Evolutionary conservation across 1,284 basidiomycete species (phyloP).

Genomic region (Cryptococcus sp.): DNA sequence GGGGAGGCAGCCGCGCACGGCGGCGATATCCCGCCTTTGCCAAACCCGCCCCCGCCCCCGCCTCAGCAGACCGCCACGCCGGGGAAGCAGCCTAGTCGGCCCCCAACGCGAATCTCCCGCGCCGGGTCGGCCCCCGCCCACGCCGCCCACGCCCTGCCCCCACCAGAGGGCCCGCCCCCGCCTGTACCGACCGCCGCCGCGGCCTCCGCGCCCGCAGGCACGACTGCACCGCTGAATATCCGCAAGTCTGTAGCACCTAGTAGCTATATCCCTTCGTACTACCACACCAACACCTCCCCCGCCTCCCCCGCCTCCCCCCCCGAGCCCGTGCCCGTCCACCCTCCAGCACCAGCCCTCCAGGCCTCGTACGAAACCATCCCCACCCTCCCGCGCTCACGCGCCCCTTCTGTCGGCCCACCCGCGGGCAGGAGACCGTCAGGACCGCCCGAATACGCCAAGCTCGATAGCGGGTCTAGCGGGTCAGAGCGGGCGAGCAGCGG

Average conservation of each 20-base stretch:
- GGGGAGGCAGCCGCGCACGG: not conserved
- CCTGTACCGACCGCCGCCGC: not conserved
- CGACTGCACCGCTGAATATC: slow-evolving; percentile 2
- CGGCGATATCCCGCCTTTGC: not conserved
- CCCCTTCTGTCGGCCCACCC: not conserved
- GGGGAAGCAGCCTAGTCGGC: not conserved
- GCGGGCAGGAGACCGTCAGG: not conserved
- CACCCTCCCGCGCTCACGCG: not conserved
- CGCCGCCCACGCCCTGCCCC: not conserved
- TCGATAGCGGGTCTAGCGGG: not conserved
- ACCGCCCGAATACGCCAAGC: not conserved
- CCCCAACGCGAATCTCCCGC: not conserved
- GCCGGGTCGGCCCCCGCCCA: not conserved
- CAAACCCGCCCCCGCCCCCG: not conserved
- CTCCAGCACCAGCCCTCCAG: not conserved
- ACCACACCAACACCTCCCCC: no score
- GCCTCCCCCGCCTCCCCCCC: no score
- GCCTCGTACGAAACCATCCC: not conserved
- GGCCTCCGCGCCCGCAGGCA: not conserved
- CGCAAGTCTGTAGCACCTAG: slow-evolving; percentile 1
- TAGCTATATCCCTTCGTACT: slow-evolving; percentile 3
- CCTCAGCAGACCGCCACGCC: not conserved
- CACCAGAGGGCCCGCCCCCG: no score
- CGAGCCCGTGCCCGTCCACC: not conserved
- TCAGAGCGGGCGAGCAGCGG: not conserved